Conservation (phyloP, 805 yeast species). For the Nakazawaea ernobii region DNA sequence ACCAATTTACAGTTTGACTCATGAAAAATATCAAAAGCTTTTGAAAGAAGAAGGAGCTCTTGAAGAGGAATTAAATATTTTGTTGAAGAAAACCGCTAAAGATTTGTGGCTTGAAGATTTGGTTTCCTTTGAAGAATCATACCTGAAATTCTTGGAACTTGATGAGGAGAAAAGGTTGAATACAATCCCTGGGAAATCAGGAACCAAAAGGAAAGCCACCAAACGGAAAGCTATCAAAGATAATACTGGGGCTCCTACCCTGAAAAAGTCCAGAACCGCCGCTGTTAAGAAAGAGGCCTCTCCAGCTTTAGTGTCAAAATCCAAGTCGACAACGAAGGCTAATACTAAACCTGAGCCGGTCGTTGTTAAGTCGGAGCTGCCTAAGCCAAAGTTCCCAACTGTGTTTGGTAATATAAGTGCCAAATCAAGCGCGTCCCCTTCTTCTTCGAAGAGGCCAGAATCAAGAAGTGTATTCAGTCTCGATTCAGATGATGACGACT, state of each 20-base stretch:
- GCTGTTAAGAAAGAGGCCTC: constrained; percentile 10
- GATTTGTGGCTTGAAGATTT: constrained; percentile 86
- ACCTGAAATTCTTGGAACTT: constrained; percentile 60
- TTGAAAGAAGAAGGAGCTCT: constrained; percentile 66
- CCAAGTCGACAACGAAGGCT: constrained; percentile 9
- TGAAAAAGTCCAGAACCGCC: constrained; percentile 16
- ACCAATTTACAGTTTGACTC: constrained; percentile 91
- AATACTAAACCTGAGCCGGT: constrained; percentile 15
- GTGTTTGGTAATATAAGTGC: constrained; percentile 28
- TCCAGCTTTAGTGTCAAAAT: constrained; percentile 6
- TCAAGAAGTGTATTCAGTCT: constrained; percentile 9
- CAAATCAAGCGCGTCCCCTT: constrained; percentile 15
- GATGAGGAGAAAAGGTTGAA: constrained; percentile 58
- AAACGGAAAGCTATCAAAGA: constrained; percentile 25
- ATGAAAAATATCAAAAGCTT: constrained; percentile 79
- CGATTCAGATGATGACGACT: constrained; percentile 10
- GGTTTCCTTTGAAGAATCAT: constrained; percentile 61
- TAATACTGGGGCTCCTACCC: constrained; percentile 10
- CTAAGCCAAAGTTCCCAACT: constrained; percentile 22
- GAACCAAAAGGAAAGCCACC: constrained; percentile 31
- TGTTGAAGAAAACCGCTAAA: constrained; percentile 68
- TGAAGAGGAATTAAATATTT: constrained; percentile 60
- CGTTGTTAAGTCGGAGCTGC: constrained; percentile 11
- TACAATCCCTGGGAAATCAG: constrained; percentile 38
- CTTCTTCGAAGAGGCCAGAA: neutral